Evolutionary conservation across 306 rosid species (phyloP), one percentile per base, ranked within the genome.

Genomic region (Fagus crenata): DNA sequence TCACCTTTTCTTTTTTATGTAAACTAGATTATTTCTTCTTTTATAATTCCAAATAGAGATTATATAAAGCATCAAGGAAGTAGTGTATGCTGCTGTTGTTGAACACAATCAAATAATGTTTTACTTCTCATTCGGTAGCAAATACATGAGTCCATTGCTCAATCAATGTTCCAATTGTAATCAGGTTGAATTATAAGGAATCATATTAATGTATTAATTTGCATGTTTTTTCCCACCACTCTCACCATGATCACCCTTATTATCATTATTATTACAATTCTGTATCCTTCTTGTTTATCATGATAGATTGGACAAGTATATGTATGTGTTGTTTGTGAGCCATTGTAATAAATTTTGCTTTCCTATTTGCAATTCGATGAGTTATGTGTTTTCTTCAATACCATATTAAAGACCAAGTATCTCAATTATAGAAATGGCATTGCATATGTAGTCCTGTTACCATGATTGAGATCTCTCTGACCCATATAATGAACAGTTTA

Each of bases 381-480:
- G 22, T 4, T 12, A 4, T 60, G 39, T 15, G 32, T 55, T 31
- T 80, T 17, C 60, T 33, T 60, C 17, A 33, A 42, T 35, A 15
- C 53, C n/a, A 17, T 39, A 60, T 46, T 17, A 46, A 13, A 46
- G 49, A 12, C 4, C 37, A 7, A 39, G 61, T n/a, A 55, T 61
- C 78, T 67, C 15, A 53, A 76, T 31, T 54, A 46, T 40, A 40
- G 46, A 68, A 22, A 33, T 69, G 22, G 41, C 49, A 53, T 69
- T 77, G 49, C 75, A 72, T 28, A 28, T 71, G 35, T 46, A 43
- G 32, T 41, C 49, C 35, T 2, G 13, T 51, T 2, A 37, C 40
- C 32, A 39, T 17, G 49, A 67, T 39, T 67, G 37, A 39, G 32
- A 17, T 67, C 18, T 39, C 40, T 39, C 49, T 39, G 71, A 17